phyloP scores from a whole-genome alignment of 1,284 basidiomycete species.

The Hypsizygus ulmarius region DNA sequence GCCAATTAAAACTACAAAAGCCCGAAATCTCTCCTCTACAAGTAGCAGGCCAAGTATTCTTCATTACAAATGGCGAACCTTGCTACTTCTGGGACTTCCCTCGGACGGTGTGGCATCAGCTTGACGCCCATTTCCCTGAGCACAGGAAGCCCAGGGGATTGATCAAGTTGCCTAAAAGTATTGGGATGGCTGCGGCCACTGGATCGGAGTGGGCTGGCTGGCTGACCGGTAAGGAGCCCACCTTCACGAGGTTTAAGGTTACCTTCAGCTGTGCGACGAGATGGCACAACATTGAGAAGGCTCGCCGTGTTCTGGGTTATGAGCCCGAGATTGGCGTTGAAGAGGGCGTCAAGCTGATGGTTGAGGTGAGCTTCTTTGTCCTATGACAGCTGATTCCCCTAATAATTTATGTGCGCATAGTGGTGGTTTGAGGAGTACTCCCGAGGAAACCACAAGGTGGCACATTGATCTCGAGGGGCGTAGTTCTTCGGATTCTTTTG shows the following conservation, averaged over 20 bases:
- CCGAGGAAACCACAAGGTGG: conserved; percentile 33
- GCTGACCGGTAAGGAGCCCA: conserved; percentile 79
- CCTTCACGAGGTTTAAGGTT: conserved; percentile 89
- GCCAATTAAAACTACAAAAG: conserved; percentile 41
- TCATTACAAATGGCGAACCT: conserved; percentile 97
- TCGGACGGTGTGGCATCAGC: conserved; percentile 79
- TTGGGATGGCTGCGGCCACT: conserved; percentile 73
- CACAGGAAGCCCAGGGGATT: conserved; percentile 35
- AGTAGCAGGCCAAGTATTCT: conserved; percentile 93
- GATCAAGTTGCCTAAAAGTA: conserved; percentile 57
- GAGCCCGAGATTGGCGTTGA: conserved; percentile 88
- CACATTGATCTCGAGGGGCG: conserved; percentile 23
- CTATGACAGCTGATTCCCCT: too few species aligned
- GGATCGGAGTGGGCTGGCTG: conserved; percentile 76
- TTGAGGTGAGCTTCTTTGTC: conserved; percentile 51
- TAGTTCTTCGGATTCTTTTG: conserved; percentile 1
- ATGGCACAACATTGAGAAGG: conserved; percentile 97
- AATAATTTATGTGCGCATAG: conserved; percentile 29
- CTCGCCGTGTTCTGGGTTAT: conserved; percentile 88
- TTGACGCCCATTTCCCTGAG: conserved; percentile 60
- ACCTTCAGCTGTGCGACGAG: conserved; percentile 71
- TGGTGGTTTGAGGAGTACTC: conserved; percentile 46
- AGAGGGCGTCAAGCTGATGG: conserved; percentile 81
- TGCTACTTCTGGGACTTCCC: conserved; percentile 96
- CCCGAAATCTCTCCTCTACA: conserved; percentile 54